phyloP scores from a whole-genome alignment of 164 flowering plant species.

The Aristolochia contorta region DNA sequence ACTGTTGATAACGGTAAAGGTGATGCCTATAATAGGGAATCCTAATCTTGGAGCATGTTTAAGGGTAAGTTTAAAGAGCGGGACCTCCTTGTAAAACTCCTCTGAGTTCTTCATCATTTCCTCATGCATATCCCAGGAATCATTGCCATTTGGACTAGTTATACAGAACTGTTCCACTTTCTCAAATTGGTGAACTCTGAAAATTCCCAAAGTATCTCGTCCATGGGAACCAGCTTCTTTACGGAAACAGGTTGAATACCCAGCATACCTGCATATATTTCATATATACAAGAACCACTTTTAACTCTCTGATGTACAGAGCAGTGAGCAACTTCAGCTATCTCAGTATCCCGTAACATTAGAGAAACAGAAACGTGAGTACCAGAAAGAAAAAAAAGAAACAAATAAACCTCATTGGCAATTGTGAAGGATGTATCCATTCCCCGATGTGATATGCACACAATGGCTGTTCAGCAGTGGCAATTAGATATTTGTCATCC shows the following conservation, averaged over 20 bases:
- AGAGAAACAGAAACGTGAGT: not conserved
- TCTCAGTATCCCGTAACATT: not conserved
- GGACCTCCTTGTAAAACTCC: slow-evolving; percentile 73
- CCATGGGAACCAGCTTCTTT: slow-evolving; percentile 99
- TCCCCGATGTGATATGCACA: slow-evolving; percentile 93
- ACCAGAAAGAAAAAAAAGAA: not conserved
- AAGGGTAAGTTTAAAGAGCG: not conserved
- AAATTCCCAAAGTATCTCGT: slow-evolving; percentile 88
- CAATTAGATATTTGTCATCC: slow-evolving; percentile 92
- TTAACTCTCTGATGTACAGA: too few species aligned
- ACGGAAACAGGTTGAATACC: slow-evolving; percentile 91
- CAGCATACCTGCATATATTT: slow-evolving; percentile 62
- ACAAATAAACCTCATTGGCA: slow-evolving; percentile 59
- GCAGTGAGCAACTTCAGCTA: too few species aligned
- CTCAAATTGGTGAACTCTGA: slow-evolving; percentile 95
- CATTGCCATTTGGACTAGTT: slow-evolving; percentile 68
- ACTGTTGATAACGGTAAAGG: not conserved
- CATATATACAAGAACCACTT: not conserved
- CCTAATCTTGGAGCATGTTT: not conserved
- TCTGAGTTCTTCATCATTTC: slow-evolving; percentile 76
- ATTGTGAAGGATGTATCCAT: slow-evolving; percentile 88
- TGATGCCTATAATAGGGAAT: not conserved
- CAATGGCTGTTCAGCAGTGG: slow-evolving; percentile 95
- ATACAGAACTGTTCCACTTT: slow-evolving; percentile 93
- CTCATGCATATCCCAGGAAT: slow-evolving; percentile 85